phyloP scores from a whole-genome alignment of 2,329 filamentous ascomycete species.

The Plectosphaerella sp. region DNA sequence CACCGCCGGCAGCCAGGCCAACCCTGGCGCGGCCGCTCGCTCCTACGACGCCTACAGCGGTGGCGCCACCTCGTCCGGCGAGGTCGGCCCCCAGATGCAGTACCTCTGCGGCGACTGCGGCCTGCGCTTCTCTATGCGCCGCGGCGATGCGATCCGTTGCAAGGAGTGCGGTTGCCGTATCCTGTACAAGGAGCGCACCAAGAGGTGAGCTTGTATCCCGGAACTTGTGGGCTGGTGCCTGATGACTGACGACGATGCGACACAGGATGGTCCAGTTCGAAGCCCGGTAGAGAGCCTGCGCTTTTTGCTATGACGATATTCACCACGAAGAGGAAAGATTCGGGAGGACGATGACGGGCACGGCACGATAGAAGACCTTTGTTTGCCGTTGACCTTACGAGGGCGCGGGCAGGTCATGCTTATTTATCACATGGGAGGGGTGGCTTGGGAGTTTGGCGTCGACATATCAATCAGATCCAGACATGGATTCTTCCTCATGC shows the following conservation, averaged over 20 bases:
- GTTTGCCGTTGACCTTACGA: background rate
- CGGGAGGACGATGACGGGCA: too few relatives aligned
- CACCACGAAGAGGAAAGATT: background rate
- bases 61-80: constrained; percentile 29
- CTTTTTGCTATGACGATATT: background rate
- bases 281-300: constrained; percentile 56
- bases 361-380: too few relatives aligned
- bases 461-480: too few relatives aligned
- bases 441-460: too few relatives aligned
- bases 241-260: constrained; percentile 14
- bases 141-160: constrained; percentile 78
- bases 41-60: constrained; percentile 40
- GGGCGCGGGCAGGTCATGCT: background rate
- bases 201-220: constrained; percentile 61
- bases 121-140: constrained; percentile 68
- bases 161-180: constrained; percentile 93
- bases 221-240: background rate
- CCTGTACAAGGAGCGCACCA: constrained; percentile 95
- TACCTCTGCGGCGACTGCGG: constrained; percentile 86
- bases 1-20: constrained; percentile 40
- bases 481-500: background rate
- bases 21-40: constrained; percentile 35
- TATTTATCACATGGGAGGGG: too few relatives aligned
- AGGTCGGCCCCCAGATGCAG: constrained; percentile 54
- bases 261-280: constrained; percentile 96